Conservation (phyloP, 2,329 filamentous ascomycete genomes). For the Epichloe coenophiala region DNA sequence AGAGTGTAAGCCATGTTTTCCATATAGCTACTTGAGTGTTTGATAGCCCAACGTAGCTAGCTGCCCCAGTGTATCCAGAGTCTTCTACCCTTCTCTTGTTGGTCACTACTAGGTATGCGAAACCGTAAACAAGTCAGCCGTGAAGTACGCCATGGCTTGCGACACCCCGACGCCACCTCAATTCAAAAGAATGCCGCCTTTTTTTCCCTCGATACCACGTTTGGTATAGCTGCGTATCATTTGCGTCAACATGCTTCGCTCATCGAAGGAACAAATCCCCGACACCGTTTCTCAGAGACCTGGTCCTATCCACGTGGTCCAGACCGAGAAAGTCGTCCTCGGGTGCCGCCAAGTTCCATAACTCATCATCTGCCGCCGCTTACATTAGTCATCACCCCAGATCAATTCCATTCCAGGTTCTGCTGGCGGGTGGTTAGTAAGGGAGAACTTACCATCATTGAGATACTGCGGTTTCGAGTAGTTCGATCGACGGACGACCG, state of each 20-base stretch:
- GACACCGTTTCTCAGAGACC: conserved; percentile 43
- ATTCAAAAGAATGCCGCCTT: neutral
- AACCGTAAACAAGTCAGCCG: neutral
- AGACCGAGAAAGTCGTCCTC: conserved; percentile 52
- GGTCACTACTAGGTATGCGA: neutral
- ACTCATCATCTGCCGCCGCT: conserved; percentile 36
- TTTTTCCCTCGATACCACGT: neutral
- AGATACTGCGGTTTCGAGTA: conserved; percentile 75
- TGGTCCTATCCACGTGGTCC: conserved; percentile 51
- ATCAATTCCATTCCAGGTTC: no score
- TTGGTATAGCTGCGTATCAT: neutral
- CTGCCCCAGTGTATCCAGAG: conserved; percentile 7
- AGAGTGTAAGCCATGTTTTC: conserved; percentile 2
- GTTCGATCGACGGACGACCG: conserved; percentile 55
- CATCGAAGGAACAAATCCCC: conserved; percentile 48
- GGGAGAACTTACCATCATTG: conserved; percentile 58
- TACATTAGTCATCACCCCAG: neutral
- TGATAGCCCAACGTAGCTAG: neutral
- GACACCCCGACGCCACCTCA: conserved; percentile 3
- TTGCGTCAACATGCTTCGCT: conserved; percentile 4
- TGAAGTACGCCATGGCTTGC: neutral
- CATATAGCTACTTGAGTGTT: neutral
- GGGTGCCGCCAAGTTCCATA: conserved; percentile 36
- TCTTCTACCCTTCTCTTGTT: conserved; percentile 6
- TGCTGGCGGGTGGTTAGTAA: neutral